Base-by-base conservation (phyloP, 208 protist species). In the Leptomonas pyrrhocoris region DNA sequence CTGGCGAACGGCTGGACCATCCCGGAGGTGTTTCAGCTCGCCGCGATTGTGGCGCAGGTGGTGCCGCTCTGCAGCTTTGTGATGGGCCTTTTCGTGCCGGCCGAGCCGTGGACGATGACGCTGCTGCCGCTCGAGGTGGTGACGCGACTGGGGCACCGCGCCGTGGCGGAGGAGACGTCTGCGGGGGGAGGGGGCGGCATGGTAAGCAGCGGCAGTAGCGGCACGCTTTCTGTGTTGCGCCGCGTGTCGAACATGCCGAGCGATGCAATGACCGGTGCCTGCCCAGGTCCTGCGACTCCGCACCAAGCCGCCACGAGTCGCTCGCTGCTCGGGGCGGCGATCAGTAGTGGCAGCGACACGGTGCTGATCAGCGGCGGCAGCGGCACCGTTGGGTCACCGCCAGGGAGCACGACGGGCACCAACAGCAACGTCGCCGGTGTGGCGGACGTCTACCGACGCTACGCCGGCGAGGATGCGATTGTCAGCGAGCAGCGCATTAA, bases 11-110 rank as follows among this genome's bases (percentile, higher is more conserved):
- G 88, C 15, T 94, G 87, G 90, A 89, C 88, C 21, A 77, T 96
- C n/a, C 88, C 88, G 23, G 77, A 88, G 58, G 72, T 96, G 19
- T 92, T 96, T 34, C 87, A 94, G 56, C 79, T 89, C 23, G 83
- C 68, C 34, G 77, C 81, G 36, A 83, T 96, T 40, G 68, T 96
- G 27, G 80, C 88, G 25, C 75, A 88, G 56, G 86, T 91, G 40
- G 70, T 94, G 28, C 83, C 90, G 27, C 69, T 96, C 5, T 89
- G 79, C 53, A 84, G 84, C 50, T 86, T 94, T 64, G 81, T 91
- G 30, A 86, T 88, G 85, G 90, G 90, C 45, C 63, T 96, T 23
- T 89, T 85, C 56, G 80, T 96, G 27, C 80, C 86, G 13, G 81
- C 79, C 2, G 88, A 96, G 73, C 79, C 87, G 57, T 92, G 88